These are phyloP conservation scores for Austroboletus olivaceoglutinosus DNA, from an alignment of 1,284 basidiomycete species.

Conservation along the genomic window DNA sequence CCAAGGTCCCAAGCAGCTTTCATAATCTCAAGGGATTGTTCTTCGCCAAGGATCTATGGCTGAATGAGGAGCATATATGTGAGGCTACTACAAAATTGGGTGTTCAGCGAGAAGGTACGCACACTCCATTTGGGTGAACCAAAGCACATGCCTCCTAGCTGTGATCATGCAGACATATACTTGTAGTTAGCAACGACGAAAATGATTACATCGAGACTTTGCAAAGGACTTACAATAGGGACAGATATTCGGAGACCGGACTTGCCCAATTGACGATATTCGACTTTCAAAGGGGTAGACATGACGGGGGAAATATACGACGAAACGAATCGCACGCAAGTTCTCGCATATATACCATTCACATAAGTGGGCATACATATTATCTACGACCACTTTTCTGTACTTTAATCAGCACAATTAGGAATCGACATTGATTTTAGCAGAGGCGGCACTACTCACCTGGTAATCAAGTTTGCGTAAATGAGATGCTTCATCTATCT, in stretches of 20 bases:
- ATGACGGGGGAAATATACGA: neutral
- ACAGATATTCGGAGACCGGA: conserved; percentile 51
- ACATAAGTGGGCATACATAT: too few species aligned
- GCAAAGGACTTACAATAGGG: conserved; percentile 36
- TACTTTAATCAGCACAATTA: too few species aligned
- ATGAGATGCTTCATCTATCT: too few species aligned
- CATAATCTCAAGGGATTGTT: conserved; percentile 38
- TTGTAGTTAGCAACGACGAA: neutral
- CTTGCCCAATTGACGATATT: conserved; percentile 47
- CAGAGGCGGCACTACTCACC: too few species aligned
- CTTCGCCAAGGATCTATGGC: conserved; percentile 47
- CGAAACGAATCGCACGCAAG: too few species aligned
- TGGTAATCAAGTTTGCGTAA: too few species aligned
- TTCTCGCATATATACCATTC: too few species aligned
- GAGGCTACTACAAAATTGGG: neutral
- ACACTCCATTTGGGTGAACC: conserved; percentile 41
- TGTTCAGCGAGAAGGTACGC: neutral
- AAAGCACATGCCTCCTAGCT: conserved; percentile 50
- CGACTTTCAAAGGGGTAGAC: conserved; percentile 17
- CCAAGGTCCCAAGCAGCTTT: conserved; percentile 49
- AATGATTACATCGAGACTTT: neutral
- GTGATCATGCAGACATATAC: neutral
- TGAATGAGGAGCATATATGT: conserved; percentile 9
- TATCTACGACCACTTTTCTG: too few species aligned
- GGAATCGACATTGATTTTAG: too few species aligned